Conservation (phyloP, 768 basidiomycete genomes). For the Hygrocybe coccinea region DNA sequence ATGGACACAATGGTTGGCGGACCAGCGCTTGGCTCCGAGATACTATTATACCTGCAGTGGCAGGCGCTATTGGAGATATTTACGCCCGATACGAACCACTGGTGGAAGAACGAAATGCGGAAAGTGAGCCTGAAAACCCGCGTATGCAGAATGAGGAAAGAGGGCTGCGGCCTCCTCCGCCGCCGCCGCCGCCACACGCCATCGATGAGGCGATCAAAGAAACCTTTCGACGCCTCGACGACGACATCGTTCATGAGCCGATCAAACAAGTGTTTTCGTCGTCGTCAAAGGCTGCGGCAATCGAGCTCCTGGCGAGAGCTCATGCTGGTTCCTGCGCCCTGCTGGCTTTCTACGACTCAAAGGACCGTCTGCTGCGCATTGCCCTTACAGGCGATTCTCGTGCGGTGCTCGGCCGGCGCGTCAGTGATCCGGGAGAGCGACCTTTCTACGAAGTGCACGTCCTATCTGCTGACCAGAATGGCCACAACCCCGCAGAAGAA, state of each 20-base stretch:
- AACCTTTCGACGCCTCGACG: conserved; percentile 31
- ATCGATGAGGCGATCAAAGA: conserved; percentile 27
- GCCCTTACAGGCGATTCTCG: conserved; percentile 40
- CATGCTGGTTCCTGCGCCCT: conserved; percentile 33
- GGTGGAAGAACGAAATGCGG: conserved; percentile 1
- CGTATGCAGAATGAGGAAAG: conserved; percentile 8
- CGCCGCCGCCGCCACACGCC: conserved; percentile 13
- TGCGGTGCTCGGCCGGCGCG: conserved; percentile 37
- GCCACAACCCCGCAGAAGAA: conserved; percentile 30
- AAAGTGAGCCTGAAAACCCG: neutral
- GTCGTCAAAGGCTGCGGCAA: conserved; percentile 17
- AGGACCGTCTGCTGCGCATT: conserved; percentile 31
- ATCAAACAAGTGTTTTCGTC: conserved; percentile 21
- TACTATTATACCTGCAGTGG: conserved; percentile 18
- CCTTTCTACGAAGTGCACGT: conserved; percentile 36
- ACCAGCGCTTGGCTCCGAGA: conserved; percentile 25
- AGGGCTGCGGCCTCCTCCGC: no score
- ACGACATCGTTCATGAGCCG: conserved; percentile 28
- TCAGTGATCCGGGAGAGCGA: conserved; percentile 5
- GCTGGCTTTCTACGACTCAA: conserved; percentile 34
- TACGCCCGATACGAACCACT: conserved; percentile 9
- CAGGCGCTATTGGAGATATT: conserved; percentile 7
- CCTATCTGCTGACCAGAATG: conserved; percentile 38
- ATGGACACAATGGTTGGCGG: conserved; percentile 30
- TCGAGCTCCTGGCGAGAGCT: conserved; percentile 27